Evolutionary conservation across 495 filamentous ascomycete genomes (phyloP), one percentile per base, ranked within the genome.

Genomic region (Neurospora sp.): DNA sequence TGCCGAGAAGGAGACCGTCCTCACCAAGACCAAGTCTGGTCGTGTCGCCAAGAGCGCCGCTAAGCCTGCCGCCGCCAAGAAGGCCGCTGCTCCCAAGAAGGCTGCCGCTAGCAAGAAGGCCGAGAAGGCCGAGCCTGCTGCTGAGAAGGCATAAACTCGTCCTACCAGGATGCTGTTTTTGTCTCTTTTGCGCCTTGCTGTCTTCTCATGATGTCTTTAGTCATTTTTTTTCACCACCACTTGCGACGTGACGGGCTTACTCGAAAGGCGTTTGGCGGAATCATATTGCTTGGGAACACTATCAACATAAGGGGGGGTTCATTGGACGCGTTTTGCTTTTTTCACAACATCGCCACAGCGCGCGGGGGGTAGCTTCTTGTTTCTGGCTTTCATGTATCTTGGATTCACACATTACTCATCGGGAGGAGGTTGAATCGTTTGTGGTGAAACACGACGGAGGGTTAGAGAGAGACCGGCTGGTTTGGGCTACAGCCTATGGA

Each of bases 1-100:
- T 69, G 80, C 84, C 65, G 83, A 82, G 76, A 84, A 86, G 74
- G 81, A 84, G 70, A 88, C 91, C 76, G 86, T 91, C 72, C 81
- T 94, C 69, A 87, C 87, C 75, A 97, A 93, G 88, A 97, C 94
- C 81, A 97, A 97, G 89, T 92, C 93, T 27, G 94, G 94, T 20
- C 91, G 94, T 72, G 91, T 97, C 74, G 90, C 93, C 65, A 97
- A 97, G 90, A 79, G 82, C 7, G 69, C 86, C 4, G 79, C 83
- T 53, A 83, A 86, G 82, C 78, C 85, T 39, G 88, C 89, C 20
- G 85, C 87, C 41, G 81, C 87, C 31, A 90, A 91, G 80, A 88
- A 94, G 88, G 84, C 88, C 78, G 87, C 89, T 74, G 80, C 87
- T 12, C 79, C 88, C 27, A 89, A 89, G 86, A 89, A 90, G 82